A percentile compares a stretch with the other conserved stretches of the same genome.
These are phyloP conservation scores for Aspergillus caelatus DNA, from an alignment of 2,329 filamentous ascomycete genomes.

Conservation along the genomic window DNA sequence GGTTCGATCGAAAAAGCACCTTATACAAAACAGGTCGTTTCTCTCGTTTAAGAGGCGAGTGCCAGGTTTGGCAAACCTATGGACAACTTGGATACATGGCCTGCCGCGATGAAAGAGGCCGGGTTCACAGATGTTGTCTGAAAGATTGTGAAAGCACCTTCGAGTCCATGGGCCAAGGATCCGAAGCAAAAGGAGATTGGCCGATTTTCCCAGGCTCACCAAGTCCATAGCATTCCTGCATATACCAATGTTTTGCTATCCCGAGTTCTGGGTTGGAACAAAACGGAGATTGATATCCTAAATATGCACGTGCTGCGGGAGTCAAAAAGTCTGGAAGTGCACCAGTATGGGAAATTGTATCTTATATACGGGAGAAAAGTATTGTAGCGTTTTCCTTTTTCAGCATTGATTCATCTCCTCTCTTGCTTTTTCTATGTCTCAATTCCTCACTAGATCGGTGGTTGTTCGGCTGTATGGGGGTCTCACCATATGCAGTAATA, in stretches of 20 bases:
- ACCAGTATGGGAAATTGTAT: conserved; percentile 4
- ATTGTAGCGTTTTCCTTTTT: neutral
- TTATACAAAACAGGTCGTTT: conserved; percentile 26
- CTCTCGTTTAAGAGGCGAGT: conserved; percentile 29
- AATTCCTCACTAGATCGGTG: no score
- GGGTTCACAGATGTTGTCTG: conserved; percentile 58
- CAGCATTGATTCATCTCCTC: neutral
- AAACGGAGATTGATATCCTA: neutral
- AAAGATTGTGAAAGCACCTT: conserved; percentile 49
- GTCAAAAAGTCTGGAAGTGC: neutral
- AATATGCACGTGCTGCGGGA: neutral
- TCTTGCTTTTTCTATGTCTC: neutral
- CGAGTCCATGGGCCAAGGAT: conserved; percentile 53
- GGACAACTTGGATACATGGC: conserved; percentile 40
- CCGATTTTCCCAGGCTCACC: conserved; percentile 28
- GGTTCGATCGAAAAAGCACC: conserved; percentile 26
- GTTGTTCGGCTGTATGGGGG: no score
- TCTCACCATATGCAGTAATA: no score
- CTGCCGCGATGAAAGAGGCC: conserved; percentile 47
- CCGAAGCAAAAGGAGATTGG: conserved; percentile 43
- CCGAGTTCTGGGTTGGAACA: neutral
- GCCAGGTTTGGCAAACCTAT: conserved; percentile 36
- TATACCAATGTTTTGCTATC: conserved; percentile 1
- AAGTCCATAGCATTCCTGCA: neutral
- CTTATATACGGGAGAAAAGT: neutral